A percentile compares a stretch with the other conserved stretches of the same genome.
Evolutionary conservation across 805 yeast genomes (phyloP).

Genomic region (Candida verbasci): DNA sequence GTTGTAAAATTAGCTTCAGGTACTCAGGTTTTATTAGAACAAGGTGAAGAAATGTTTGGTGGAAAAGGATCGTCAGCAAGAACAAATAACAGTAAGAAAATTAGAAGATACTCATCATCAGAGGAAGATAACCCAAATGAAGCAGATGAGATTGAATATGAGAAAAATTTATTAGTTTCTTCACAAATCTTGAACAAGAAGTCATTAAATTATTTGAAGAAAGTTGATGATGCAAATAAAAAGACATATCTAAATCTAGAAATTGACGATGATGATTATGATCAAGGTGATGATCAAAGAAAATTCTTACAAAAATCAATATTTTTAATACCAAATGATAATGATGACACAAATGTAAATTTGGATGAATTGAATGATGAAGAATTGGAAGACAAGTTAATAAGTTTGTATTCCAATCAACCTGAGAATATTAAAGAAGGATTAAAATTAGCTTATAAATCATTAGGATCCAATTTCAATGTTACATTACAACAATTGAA

Average conservation of each 20-base stretch:
- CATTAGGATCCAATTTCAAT: conserved; percentile 63
- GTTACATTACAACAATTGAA: conserved; percentile 62
- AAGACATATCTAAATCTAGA: conserved; percentile 27
- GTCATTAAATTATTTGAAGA: background rate
- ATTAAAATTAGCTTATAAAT: conserved; percentile 63
- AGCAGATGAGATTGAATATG: background rate
- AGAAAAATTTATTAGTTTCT: conserved; percentile 3
- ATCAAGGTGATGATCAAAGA: conserved; percentile 11
- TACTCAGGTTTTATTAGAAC: conserved; percentile 75
- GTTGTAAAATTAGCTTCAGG: conserved; percentile 88
- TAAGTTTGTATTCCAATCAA: conserved; percentile 81
- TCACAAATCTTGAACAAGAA: conserved; percentile 7
- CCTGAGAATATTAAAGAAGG: conserved; percentile 74
- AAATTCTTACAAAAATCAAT: conserved; percentile 19
- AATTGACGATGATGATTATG: conserved; percentile 26
- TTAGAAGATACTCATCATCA: conserved; percentile 1
- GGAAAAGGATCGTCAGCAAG: conserved; percentile 50
- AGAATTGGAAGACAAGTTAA: conserved; percentile 32
- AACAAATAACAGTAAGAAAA: conserved; percentile 6
- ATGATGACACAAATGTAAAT: conserved; percentile 1
- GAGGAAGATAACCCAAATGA: background rate
- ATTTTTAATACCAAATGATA: conserved; percentile 14
- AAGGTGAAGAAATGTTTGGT: conserved; percentile 73
- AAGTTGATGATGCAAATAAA: conserved; percentile 14
- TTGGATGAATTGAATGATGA: conserved; percentile 17